Percentiles rank a stretch among this genome's conserved stretches.
Evolutionary conservation across 768 basidiomycete species (phyloP).

Genomic region (Daedalea quercina): DNA sequence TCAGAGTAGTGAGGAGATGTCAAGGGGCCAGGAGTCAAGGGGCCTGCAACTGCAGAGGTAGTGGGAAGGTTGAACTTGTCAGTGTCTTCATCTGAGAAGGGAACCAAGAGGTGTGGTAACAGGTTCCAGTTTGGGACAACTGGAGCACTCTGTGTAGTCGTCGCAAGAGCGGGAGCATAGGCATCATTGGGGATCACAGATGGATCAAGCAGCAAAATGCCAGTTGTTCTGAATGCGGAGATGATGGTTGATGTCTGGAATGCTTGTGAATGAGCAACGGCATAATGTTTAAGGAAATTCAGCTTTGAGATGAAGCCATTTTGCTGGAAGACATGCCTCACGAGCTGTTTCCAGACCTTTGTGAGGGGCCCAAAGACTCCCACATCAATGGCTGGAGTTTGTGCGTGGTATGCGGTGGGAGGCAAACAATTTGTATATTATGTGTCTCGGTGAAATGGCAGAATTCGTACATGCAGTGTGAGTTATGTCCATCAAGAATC

Average conservation of each 20-base stretch:
- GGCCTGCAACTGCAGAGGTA: too few relatives aligned
- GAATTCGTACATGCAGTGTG: slow-evolving; percentile 26
- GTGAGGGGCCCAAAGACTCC: slow-evolving; percentile 30
- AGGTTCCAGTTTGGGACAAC: too few relatives aligned
- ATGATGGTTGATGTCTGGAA: not conserved
- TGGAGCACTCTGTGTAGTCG: too few relatives aligned
- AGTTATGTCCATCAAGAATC: slow-evolving; percentile 38
- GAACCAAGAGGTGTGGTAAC: too few relatives aligned
- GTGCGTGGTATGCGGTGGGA: slow-evolving; percentile 38
- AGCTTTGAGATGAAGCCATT: not conserved
- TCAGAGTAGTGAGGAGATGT: too few relatives aligned
- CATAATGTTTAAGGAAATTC: not conserved
- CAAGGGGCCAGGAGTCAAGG: too few relatives aligned
- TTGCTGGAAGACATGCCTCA: not conserved
- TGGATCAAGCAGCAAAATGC: not conserved
- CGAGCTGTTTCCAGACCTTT: slow-evolving; percentile 17
- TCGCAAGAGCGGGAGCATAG: too few relatives aligned
- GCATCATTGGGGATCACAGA: too few relatives aligned
- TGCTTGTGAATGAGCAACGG: not conserved
- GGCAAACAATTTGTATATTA: slow-evolving; percentile 25
- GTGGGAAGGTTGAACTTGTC: too few relatives aligned
- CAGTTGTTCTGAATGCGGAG: not conserved
- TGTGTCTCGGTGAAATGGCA: slow-evolving; percentile 21
- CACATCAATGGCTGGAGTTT: slow-evolving; percentile 36
- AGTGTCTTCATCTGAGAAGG: too few relatives aligned